Percentiles rank a stretch among this genome's conserved stretches.
Evolutionary conservation across 176 grass and related monocot species (phyloP).

Genomic region (Echinochloa phyllopogon): DNA sequence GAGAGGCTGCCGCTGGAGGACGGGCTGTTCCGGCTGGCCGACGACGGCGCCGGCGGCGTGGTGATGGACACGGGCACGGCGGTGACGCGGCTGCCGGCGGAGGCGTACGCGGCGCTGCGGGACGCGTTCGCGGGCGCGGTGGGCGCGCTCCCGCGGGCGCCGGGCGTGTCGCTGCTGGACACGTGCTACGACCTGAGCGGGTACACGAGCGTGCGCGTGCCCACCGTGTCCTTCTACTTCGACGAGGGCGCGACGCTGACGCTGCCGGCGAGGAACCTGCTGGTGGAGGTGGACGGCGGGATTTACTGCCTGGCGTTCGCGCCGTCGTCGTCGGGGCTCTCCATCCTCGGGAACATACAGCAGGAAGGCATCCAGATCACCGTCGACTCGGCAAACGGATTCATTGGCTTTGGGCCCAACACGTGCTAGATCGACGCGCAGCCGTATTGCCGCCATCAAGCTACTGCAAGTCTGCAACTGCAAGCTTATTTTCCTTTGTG

Average conservation of each 20-base stretch:
- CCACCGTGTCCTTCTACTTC: constrained; percentile 91
- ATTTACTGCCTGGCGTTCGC: constrained; percentile 89
- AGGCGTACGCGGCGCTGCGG: constrained; percentile 69
- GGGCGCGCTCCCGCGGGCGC: constrained; percentile 51
- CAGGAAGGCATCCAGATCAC: constrained; percentile 93
- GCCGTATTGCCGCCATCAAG: not conserved
- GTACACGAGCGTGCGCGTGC: constrained; percentile 86
- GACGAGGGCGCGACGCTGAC: constrained; percentile 64
- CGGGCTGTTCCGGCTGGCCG: constrained; percentile 71
- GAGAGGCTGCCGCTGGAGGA: constrained; percentile 52
- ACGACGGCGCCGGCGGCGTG: constrained; percentile 73
- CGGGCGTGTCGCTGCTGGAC: constrained; percentile 75
- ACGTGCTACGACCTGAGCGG: constrained; percentile 87
- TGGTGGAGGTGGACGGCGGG: constrained; percentile 72
- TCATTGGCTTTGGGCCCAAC: constrained; percentile 81
- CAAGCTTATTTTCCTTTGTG: not conserved
- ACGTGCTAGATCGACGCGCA: constrained; percentile 52
- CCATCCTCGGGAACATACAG: constrained; percentile 90
- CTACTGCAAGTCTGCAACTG: not conserved
- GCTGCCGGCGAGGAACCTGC: constrained; percentile 83
- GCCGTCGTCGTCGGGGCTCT: constrained; percentile 59
- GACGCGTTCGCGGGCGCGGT: constrained; percentile 58
- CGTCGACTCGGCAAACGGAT: constrained; percentile 73
- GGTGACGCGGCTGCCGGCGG: constrained; percentile 59
- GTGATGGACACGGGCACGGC: constrained; percentile 98